A percentile compares a stretch with the other conserved stretches of the same genome.
Evolutionary conservation across 73 alveolate genomes (phyloP).

Genomic region (Tetrahymena elliotti): DNA sequence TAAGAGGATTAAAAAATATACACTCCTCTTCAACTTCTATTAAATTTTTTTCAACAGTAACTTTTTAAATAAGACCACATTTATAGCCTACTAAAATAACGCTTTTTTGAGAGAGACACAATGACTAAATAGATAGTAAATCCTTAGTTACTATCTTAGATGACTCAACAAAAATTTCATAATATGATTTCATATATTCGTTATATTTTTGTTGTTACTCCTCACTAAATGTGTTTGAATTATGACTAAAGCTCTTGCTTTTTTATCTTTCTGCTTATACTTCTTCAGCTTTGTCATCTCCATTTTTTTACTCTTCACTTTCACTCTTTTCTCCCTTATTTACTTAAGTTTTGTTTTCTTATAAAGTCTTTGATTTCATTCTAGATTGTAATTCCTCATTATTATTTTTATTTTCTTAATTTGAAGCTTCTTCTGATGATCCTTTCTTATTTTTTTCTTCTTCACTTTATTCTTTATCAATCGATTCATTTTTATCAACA

Average conservation of each 20-base stretch:
- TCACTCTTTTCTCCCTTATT: not conserved
- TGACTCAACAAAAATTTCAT: not conserved
- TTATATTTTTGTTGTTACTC: not conserved
- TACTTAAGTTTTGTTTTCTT: not conserved
- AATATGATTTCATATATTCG: not conserved
- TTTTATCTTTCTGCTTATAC: not conserved
- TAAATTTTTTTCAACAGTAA: not conserved
- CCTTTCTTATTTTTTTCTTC: not conserved
- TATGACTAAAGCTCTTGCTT: not conserved
- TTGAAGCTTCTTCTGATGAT: not conserved
- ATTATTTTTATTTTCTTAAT: no score
- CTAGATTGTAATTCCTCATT: not conserved
- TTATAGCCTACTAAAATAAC: not conserved
- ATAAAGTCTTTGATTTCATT: not conserved
- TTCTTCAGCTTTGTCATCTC: not conserved
- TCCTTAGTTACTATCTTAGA: not conserved
- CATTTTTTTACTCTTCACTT: not conserved
- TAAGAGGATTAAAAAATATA: not conserved
- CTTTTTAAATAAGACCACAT: not conserved
- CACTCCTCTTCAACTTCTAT: not conserved
- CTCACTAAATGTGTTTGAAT: not conserved
- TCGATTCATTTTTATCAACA: not conserved
- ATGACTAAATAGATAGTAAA: not conserved
- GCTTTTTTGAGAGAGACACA: not conserved
- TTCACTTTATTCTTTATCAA: not conserved